Percentiles rank a stretch among this genome's conserved stretches.
Evolutionary conservation across 164 flowering plant genomes (phyloP).

Genomic region (Liriodendron chinense): DNA sequence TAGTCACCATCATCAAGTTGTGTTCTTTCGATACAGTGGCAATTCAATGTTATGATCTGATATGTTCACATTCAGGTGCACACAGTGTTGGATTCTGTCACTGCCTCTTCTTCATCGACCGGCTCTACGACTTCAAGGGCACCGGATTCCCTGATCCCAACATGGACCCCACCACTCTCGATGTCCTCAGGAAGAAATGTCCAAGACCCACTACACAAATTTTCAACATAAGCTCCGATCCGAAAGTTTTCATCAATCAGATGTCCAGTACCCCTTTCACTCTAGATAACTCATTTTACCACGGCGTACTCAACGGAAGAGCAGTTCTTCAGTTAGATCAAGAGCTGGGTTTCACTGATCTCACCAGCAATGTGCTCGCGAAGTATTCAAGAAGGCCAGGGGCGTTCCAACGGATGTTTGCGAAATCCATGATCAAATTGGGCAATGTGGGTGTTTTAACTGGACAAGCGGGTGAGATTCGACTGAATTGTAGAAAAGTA

Average conservation of each 20-base stretch:
- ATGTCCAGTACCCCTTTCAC: conserved; percentile 19
- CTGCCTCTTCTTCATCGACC: conserved; percentile 28
- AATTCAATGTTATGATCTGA: background rate
- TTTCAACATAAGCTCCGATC: conserved; percentile 17
- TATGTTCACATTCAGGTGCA: conserved; percentile 27
- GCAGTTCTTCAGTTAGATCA: conserved; percentile 39
- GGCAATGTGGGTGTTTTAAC: conserved; percentile 31
- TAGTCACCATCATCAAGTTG: too few species aligned
- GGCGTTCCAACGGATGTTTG: conserved; percentile 28
- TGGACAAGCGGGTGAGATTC: conserved; percentile 34
- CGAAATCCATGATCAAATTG: conserved; percentile 40
- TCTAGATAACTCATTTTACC: conserved; percentile 15
- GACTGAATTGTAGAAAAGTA: conserved; percentile 35
- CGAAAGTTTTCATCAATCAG: conserved; percentile 23
- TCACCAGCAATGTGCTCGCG: conserved; percentile 19
- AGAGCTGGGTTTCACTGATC: conserved; percentile 26
- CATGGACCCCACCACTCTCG: conserved; percentile 25
- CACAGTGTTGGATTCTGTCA: conserved; percentile 43
- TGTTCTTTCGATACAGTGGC: too few species aligned
- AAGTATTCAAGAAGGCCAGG: conserved; percentile 14
- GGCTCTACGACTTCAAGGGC: conserved; percentile 31
- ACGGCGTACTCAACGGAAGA: conserved; percentile 14
- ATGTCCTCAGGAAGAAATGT: conserved; percentile 9
- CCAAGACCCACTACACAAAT: conserved; percentile 16
- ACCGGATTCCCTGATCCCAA: conserved; percentile 25